These are phyloP conservation scores for Jamesozyma rosinii DNA, from an alignment of 805 yeast genomes.

Conservation along the genomic window DNA sequence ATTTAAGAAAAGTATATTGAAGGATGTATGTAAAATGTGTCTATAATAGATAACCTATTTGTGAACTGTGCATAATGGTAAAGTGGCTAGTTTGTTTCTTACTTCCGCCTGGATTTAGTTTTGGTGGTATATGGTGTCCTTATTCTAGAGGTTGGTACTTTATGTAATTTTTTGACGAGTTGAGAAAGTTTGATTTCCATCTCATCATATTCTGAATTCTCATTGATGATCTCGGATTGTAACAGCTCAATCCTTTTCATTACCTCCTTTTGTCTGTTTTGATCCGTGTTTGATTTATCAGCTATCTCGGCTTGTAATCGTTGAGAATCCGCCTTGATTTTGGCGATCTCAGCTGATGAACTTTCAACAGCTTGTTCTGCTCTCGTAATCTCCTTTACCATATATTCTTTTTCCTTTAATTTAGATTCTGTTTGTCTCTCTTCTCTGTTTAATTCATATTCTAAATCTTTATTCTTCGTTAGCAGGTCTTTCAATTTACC, in stretches of 20 bases:
- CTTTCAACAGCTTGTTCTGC: constrained; percentile 44
- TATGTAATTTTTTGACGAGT: constrained; percentile 15
- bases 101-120: constrained; percentile 7
- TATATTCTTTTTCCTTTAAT: constrained; percentile 54
- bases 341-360: constrained; percentile 30
- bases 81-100: neutral
- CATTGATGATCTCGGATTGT: constrained; percentile 9
- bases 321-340: constrained; percentile 8
- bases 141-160: constrained; percentile 20
- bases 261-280: constrained; percentile 4
- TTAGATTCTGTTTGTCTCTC: constrained; percentile 39
- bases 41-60: neutral
- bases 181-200: constrained; percentile 12
- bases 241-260: constrained; percentile 9
- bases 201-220: constrained; percentile 7
- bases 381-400: constrained; percentile 47
- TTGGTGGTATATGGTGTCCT: constrained; percentile 10
- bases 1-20: neutral
- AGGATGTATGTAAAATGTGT: neutral
- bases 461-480: constrained; percentile 35
- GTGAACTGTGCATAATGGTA: neutral
- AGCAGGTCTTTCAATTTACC: constrained; percentile 13
- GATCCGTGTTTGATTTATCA: constrained; percentile 5
- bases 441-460: constrained; percentile 37
- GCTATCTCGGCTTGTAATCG: constrained; percentile 12